Percentiles rank a stretch among this genome's conserved stretches.
These are phyloP conservation scores for Exophiala viscosa DNA, from an alignment of 2,329 filamentous ascomycete genomes.

Conservation along the genomic window DNA sequence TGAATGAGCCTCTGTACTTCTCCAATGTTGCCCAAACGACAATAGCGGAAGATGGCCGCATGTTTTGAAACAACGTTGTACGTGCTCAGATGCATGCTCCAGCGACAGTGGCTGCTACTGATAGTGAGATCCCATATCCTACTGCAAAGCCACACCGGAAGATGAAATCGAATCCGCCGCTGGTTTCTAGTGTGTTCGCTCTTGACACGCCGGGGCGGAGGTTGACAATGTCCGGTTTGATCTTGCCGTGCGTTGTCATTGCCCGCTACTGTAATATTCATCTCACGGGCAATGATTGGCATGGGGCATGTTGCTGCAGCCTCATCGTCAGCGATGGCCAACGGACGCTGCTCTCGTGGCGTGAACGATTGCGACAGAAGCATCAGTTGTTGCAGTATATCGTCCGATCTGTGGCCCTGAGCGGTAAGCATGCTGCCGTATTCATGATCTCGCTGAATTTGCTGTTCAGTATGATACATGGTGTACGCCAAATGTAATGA, in stretches of 20 bases:
- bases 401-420: not conserved
- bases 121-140: slow-evolving; percentile 6
- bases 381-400: not conserved
- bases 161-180: not conserved
- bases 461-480: slow-evolving; percentile 8
- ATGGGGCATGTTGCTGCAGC: no score
- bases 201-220: not conserved
- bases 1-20: slow-evolving; percentile 3
- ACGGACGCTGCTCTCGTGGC: not conserved
- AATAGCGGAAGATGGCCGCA: slow-evolving; percentile 3
- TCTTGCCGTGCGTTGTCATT: not conserved
- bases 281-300: no score
- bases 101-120: not conserved
- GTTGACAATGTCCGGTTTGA: not conserved
- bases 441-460: slow-evolving; percentile 5
- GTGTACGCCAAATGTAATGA: slow-evolving; percentile 7
- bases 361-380: not conserved
- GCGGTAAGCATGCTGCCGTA: not conserved
- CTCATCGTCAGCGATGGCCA: no score
- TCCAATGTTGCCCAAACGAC: slow-evolving; percentile 1
- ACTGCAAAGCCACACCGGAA: slow-evolving; percentile 2
- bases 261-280: no score
- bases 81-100: slow-evolving; percentile 5
- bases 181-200: not conserved
- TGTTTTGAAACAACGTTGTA: slow-evolving; percentile 1